Conservation (phyloP, 1,284 basidiomycete genomes). For the Pterula multifida region DNA sequence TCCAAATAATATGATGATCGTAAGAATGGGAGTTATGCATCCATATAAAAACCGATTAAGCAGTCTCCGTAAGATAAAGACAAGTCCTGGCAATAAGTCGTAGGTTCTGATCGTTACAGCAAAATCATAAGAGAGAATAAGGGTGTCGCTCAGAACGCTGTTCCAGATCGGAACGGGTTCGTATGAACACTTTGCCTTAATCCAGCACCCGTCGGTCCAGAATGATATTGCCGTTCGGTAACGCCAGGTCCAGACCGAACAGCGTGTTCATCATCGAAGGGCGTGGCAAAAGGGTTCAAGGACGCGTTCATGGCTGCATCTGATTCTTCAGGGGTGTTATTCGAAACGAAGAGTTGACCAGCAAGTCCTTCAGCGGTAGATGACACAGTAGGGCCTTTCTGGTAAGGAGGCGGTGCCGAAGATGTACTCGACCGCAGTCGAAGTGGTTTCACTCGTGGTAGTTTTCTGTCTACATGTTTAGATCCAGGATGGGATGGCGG, state of each 20-base stretch:
- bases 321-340: neutral
- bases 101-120: neutral
- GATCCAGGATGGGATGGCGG: conserved; percentile 8
- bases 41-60: neutral
- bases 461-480: too few species aligned
- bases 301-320: conserved; percentile 13
- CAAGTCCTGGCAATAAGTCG: neutral
- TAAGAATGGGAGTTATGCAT: neutral
- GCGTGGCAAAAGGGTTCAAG: conserved; percentile 56
- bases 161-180: neutral
- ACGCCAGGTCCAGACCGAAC: conserved; percentile 19
- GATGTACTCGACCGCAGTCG: conserved; percentile 3
- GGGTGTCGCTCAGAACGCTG: neutral
- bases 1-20: neutral
- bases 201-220: conserved; percentile 1
- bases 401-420: conserved; percentile 12
- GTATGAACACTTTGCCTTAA: neutral
- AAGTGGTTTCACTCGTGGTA: conserved; percentile 8
- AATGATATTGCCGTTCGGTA: conserved; percentile 13
- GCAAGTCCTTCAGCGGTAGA: conserved; percentile 12
- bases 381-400: conserved; percentile 20
- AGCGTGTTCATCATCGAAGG: conserved; percentile 60
- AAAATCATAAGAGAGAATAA: neutral
- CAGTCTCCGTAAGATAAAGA: neutral
- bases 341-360: conserved; percentile 9